Evolutionary conservation across 2,329 filamentous ascomycete genomes (phyloP), one percentile per base, ranked within the genome.

Genomic region (Aureobasidium sp.): DNA sequence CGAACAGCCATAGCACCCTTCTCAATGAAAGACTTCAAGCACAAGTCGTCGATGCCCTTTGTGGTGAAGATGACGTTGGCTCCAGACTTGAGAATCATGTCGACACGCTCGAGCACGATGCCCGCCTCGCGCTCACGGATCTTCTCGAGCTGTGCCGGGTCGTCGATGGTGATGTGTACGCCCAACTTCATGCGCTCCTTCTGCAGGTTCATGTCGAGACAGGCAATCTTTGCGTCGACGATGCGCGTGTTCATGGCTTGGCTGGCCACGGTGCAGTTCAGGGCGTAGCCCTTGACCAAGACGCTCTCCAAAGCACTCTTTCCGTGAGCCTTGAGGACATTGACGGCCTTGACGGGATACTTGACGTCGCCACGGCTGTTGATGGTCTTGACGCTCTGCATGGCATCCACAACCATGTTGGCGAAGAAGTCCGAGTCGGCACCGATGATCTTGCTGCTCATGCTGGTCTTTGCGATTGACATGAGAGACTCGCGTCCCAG

Each of bases 121-220:
- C 89, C 89, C 16, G 90, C 82, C 71, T 98, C 93, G 52, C 93
- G 83, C 64, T 93, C 84, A 57, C 93, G 84, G 64, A 98, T 98
- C 79, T 96, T 90, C 77, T 98, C 93, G 47, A 98, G 79, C 71
- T 98, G 93, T 68, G 94, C 85, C 44, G 93, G 93, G 68, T 98
- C 93, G 63, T 98, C 93, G 60, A 98, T 87, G 11, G 93, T 97
- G 65, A 98, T 95, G 72, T 98, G 91, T 56, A 98, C 93, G 61
- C 93, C 93, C 55, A 98, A 77, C 80, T 98, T 97, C 93, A 98
- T 97, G 62, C 91, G 82, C 78, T 97, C 91, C 77, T 98, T 98
- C 68, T 97, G 91, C 64, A 98, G 71, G 73, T 98, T 98, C 82
- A 98, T 97, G 69, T 98, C 93, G 57, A 98, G 74, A 64, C 91